A percentile compares a stretch with the other conserved stretches of the same genome.
phyloP scores from a whole-genome alignment of 352 stramenopile species.

The Globisporangium nunn region DNA sequence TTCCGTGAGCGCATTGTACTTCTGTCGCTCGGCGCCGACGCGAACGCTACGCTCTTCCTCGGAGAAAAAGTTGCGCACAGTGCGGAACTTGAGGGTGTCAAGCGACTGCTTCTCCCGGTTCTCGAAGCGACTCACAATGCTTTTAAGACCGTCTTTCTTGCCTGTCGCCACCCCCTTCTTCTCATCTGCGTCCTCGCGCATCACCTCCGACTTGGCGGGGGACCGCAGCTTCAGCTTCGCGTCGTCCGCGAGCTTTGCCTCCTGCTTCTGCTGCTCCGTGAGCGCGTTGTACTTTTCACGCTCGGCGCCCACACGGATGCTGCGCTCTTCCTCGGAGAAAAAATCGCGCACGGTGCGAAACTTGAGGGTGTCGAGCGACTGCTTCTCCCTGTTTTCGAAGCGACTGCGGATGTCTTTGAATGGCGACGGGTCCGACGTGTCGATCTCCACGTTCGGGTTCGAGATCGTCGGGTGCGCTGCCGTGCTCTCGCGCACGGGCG shows the following conservation, averaged over 20 bases:
- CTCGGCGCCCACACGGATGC: constrained; percentile 34
- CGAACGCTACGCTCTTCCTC: constrained; percentile 35
- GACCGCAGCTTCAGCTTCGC: constrained; percentile 4
- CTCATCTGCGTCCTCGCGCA: background rate
- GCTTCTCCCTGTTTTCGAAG: constrained; percentile 47
- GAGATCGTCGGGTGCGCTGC: background rate
- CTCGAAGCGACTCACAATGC: constrained; percentile 5
- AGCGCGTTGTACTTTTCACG: constrained; percentile 49
- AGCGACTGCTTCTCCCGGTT: constrained; percentile 29
- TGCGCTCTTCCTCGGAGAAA: constrained; percentile 38
- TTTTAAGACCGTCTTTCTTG: constrained; percentile 3
- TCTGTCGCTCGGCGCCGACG: constrained; percentile 41
- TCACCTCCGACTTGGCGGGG: background rate
- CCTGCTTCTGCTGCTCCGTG: constrained; percentile 32
- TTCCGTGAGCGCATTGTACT: constrained; percentile 41
- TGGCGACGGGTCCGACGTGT: constrained; percentile 16
- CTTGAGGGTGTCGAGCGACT: constrained; percentile 32
- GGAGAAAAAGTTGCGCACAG: constrained; percentile 48
- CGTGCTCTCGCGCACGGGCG: background rate
- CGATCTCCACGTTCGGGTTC: constrained; percentile 15
- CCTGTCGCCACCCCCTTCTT: background rate
- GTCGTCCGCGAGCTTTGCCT: constrained; percentile 16
- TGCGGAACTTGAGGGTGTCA: constrained; percentile 43
- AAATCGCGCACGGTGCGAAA: constrained; percentile 51
- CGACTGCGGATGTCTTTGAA: constrained; percentile 40